Evolutionary conservation across 2,329 filamentous ascomycete genomes (phyloP).

Genomic region (Fusarium napiforme): DNA sequence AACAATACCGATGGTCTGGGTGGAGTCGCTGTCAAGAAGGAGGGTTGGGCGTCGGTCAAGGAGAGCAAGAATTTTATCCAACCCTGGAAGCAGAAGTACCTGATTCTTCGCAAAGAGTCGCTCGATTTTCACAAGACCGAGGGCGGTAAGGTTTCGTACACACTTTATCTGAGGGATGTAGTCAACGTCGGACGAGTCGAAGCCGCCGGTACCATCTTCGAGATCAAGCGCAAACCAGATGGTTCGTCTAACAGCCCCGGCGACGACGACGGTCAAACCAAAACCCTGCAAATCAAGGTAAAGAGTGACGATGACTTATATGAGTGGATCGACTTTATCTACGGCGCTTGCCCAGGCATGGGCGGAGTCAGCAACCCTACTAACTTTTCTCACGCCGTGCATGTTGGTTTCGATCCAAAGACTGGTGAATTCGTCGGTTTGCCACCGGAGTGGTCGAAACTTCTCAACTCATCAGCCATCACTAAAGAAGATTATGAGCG

Average conservation of each 20-base stretch:
- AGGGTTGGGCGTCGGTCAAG: constrained; percentile 87
- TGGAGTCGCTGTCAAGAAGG: constrained; percentile 79
- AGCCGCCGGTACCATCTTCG: constrained; percentile 90
- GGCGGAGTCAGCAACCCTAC: constrained; percentile 98
- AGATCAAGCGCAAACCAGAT: constrained; percentile 83
- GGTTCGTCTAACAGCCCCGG: constrained; percentile 76
- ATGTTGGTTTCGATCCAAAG: constrained; percentile 96
- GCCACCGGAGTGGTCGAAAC: constrained; percentile 95
- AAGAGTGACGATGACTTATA: constrained; percentile 97
- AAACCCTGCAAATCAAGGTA: constrained; percentile 89
- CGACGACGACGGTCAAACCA: constrained; percentile 82
- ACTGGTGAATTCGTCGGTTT: constrained; percentile 95
- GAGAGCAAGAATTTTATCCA: constrained; percentile 89
- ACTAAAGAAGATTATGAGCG: constrained; percentile 99
- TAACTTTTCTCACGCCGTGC: constrained; percentile 96
- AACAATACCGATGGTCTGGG: constrained; percentile 71
- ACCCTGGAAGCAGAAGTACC: constrained; percentile 88
- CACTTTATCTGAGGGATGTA: constrained; percentile 86
- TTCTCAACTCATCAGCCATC: constrained; percentile 94
- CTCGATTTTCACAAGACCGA: constrained; percentile 96
- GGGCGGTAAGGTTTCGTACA: constrained; percentile 86
- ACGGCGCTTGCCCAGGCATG: constrained; percentile 96
- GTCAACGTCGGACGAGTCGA: constrained; percentile 92
- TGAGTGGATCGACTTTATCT: constrained; percentile 98
- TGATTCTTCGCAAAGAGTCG: constrained; percentile 91